These are phyloP conservation scores for Aspergillus puulaauensis DNA, from an alignment of 2,329 filamentous ascomycete genomes.

Conservation along the genomic window DNA sequence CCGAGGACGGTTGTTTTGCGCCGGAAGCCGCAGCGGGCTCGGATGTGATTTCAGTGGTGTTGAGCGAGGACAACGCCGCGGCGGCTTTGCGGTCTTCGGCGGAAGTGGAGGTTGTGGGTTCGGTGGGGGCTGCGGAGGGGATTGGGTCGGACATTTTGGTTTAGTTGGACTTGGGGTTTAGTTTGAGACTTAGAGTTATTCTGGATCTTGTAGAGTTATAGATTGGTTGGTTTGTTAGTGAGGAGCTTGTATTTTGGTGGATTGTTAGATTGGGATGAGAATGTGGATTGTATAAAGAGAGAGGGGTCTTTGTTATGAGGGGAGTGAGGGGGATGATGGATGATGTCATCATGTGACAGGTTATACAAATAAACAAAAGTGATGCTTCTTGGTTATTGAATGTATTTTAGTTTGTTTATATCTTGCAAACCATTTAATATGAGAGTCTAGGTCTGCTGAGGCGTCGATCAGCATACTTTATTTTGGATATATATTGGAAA, in stretches of 20 bases:
- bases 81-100: conserved; percentile 53
- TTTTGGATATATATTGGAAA: too few relatives aligned
- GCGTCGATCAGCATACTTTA: too few relatives aligned
- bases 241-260: background rate
- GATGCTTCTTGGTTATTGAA: too few relatives aligned
- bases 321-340: background rate
- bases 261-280: background rate
- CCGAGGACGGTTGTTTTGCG: conserved; percentile 31
- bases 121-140: conserved; percentile 39
- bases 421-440: too few relatives aligned
- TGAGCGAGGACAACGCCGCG: conserved; percentile 49
- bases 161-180: background rate
- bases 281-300: background rate
- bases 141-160: conserved; percentile 45
- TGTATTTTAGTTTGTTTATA: too few relatives aligned
- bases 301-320: background rate
- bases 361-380: background rate
- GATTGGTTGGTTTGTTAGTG: background rate
- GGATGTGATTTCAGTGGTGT: conserved; percentile 41
- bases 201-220: background rate
- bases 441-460: too few relatives aligned
- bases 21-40: conserved; percentile 21
- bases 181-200: background rate
- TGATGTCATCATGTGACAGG: background rate
- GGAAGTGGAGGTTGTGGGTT: conserved; percentile 21